Base-by-base conservation (phyloP, 495 filamentous ascomycete species). In the Tuber aestivum region DNA sequence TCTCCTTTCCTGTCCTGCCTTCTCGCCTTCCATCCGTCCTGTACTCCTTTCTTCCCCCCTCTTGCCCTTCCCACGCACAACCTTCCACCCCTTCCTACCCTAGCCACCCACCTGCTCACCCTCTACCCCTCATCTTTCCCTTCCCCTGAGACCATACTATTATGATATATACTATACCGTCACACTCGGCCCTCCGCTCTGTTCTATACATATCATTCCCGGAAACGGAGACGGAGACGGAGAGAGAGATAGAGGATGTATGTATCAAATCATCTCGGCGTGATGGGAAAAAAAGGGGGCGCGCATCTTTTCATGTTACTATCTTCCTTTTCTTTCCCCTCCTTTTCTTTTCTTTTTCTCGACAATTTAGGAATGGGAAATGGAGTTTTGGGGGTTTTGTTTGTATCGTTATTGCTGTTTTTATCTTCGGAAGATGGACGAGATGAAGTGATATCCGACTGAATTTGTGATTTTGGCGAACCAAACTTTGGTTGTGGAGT, bases 301-400 rank as follows among this genome's bases (percentile, higher is more conserved):
- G n/a, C n/a, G n/a, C n/a, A n/a, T n/a, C n/a, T n/a, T n/a, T n/a
- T n/a, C n/a, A n/a, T n/a, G n/a, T n/a, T n/a, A n/a, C n/a, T n/a
- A 12, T n/a, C 12, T n/a, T 14, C 3, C 12, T 32, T 32, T 65
- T 65, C 32, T 5, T 16, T 56, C 12, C 0, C 4, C 12, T 61
- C 14, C 32, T 56, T n/a, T 0, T 7, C 27, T 56, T 27, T 23
- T 10, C 16, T n/a, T 14, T 65, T 4, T 65, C 32, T 32, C 32
- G 1, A 27, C 10, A 16, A 14, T 65, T 65, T 65, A 32, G 56
- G n/a, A 65, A 65, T 65, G 56, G 56, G n/a, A 65, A 65, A 65
- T 32, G 56, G 56, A 65, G 56, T 65, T 65, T 56, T 12, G 56
- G 56, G 56, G n/a, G 10, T 65, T 65, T 65, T 65, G 56, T 65